Evolutionary conservation across 2,329 filamentous ascomycete species (phyloP), one percentile per base, ranked within the genome.

Genomic region (Reticulascus tulasneorum): DNA sequence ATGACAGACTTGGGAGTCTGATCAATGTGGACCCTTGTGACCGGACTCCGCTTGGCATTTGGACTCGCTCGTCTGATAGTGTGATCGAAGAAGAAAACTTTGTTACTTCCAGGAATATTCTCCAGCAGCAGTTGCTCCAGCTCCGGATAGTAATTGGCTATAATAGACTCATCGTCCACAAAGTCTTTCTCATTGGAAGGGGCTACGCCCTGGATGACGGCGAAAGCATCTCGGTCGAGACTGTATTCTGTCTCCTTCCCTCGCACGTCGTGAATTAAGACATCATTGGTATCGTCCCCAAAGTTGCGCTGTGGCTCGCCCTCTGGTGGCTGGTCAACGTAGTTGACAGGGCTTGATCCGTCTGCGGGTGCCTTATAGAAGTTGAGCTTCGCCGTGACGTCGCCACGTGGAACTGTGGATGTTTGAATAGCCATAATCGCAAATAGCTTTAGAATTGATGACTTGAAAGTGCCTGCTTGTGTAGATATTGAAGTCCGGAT

Each of bases 1-100:
- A 64, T 71, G 1, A 84, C 80, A 0, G 84, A 82, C 12, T 59
- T 59, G 7, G 74, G 61, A 0, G 87, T 93, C 62, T 95, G 89
- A 58, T 95, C 89, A 44, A 94, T 84, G 60, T 95, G 89, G 0
- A 85, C 85, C 25, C 75, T 62, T 10, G 69, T 76, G 0, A 94
- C 87, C 3, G 89, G 87, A 2, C 65, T 68, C 30, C 88, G 77
- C n/a, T 60, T 58, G 0, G 84, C 75, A 35, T 66, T 60, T 0
- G 79, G 73, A 3, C 61, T 55, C 9, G 77, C 68, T 26, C 84
- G 77, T n/a, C 89, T 83, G 57, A 94, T 78, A 7, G 88, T 94
- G 66, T 95, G 86, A 67, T 94, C 88, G 63, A 94, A 95, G 54
- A 94, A 66, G 48, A 86, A 67, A 20, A 94, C 68, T 5, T 73